Evolutionary conservation across 305 asterid genomes (phyloP), one percentile per base, ranked within the genome.

Genomic region (Vinca major): DNA sequence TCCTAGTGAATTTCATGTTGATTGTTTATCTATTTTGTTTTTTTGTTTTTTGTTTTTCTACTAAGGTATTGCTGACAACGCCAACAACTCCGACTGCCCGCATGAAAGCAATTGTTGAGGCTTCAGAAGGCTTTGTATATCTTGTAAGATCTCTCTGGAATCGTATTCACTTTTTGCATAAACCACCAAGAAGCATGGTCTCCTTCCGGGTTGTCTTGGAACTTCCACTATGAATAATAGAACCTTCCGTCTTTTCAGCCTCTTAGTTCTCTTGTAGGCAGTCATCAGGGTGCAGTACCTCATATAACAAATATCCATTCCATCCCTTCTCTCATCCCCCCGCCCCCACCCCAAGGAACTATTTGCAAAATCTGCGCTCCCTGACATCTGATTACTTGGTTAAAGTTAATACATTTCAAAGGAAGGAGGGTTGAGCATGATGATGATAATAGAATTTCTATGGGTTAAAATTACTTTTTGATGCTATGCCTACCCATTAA

Each of bases 71-170:
- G 80, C 89, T 90, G 61, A 90, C 98, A 41, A 93, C 98, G 51
- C 98, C 98, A 6, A 93, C 98, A 9, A 93, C 98, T 63, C 97
- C 98, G 12, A 69, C 71, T 40, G 79, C 61, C 13, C 90, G 98
- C 73, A 93, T 93, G 98, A 79, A 82, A 80, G 86, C 86, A 63
- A 93, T 93, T 56, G 90, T 81, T 73, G 95, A 90, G 71, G 96
- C 86, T 71, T 83, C 97, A 26, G 94, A 90, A 83, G 98, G 98
- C 66, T 93, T 93, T 56, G 79, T 93, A 62, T 93, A 93, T 82
- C 98, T 93, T 81, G 98, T 92, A 81, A 83, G 95, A 69, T 65
- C 47, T 45, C 74, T 47, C 45, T 10, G 36, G 7, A 56, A 6
- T 44, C n/a, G n/a, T n/a, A n/a, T n/a, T n/a, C 14, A 65, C 26